Evolutionary conservation across 2,329 filamentous ascomycete species (phyloP), one percentile per base, ranked within the genome.

Genomic region (Alternaria sp.): DNA sequence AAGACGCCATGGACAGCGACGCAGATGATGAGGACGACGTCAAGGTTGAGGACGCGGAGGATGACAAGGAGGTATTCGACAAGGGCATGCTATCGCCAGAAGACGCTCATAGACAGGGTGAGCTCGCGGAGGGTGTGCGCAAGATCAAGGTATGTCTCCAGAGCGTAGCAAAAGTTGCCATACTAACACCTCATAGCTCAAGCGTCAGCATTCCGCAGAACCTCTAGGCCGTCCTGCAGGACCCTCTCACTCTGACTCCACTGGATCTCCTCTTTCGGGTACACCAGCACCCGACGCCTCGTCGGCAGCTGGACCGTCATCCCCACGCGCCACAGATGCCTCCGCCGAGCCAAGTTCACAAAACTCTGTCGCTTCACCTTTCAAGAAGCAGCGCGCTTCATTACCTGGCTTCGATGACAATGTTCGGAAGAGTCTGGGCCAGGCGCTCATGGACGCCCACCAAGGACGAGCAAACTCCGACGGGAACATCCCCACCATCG

Each of bases 51-150:
- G 71, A 93, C 12, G 67, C 72, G 4, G 81, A 83, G n/a, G 77
- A 75, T 8, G 75, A 89, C 32, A 88, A 88, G 74, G 85, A 89
- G 51, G 80, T 83, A 54, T 85, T 86, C 66, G 80, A 82, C 49
- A 84, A 87, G 51, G 78, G 71, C 11, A 62, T 81, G 70, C 79
- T 91, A 36, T 88, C 84, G 7, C 87, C 89, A 2, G 91, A 94
- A 65, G 92, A 94, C 73, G 88, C 87, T 53, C 86, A 87, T 67
- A 88, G 88, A 68, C 87, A 90, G 55, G 89, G 89, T 51, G 91
- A 94, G 77, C 83, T 95, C 55, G 89, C 90, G 42, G 92, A 94
- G 64, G 91, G 91, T 48, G 91, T 95, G 51, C 87, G 92, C 70
- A 89, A 92, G 68, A 94, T 95, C 78, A 91, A 89, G 79, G 92